A percentile compares a stretch with the other conserved stretches of the same genome.
Evolutionary conservation across 345 rosid species (phyloP).

Genomic region (Melaleuca quinquenervia): DNA sequence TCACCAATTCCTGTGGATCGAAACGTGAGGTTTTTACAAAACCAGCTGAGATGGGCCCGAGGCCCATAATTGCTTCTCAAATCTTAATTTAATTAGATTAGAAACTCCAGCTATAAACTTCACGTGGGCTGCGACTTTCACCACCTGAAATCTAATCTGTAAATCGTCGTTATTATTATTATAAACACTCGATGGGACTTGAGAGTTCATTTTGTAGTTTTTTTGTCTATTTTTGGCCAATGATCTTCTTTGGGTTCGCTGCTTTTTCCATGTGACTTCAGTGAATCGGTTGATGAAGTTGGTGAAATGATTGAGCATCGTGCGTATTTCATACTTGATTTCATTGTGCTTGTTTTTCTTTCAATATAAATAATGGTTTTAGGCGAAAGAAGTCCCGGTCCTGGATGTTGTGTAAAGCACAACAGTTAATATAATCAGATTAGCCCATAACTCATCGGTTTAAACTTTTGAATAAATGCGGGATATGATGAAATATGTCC

Average conservation of each 20-base stretch:
- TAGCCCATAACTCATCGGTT: rapidly evolving
- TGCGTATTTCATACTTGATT: neutral
- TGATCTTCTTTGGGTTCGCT: neutral
- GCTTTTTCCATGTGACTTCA: neutral
- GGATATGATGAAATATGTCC: neutral
- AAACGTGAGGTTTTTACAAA: neutral
- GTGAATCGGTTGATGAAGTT: neutral
- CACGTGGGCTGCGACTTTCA: neutral
- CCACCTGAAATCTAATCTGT: neutral
- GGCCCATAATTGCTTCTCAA: neutral
- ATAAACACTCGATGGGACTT: neutral
- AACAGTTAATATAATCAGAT: neutral
- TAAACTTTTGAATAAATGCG: neutral
- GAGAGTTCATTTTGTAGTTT: neutral
- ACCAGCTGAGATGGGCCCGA: neutral
- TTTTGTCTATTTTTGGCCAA: neutral
- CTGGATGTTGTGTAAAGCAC: neutral
- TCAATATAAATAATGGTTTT: neutral
- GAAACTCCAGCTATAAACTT: neutral
- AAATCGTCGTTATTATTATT: neutral
- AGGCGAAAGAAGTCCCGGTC: neutral
- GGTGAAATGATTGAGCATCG: neutral
- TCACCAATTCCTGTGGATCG: neutral
- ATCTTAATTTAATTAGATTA: neutral
- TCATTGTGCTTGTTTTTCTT: neutral